Percentiles rank a stretch among this genome's conserved stretches.
Conservation (phyloP, 352 stramenopile genomes). For the Phytopythium ostracodes region DNA sequence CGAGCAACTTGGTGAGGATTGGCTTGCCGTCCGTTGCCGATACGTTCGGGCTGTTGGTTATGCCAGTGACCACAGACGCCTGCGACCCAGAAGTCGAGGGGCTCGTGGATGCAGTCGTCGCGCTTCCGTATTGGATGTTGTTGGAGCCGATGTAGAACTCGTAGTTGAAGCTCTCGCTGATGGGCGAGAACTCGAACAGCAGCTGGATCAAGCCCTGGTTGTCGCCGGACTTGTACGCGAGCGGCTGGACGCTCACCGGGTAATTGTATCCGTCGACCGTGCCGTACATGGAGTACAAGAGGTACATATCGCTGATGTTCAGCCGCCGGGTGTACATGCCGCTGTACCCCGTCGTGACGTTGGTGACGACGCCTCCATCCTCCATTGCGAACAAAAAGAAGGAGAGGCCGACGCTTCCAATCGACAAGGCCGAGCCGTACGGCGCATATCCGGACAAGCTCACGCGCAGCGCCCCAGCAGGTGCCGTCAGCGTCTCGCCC, state of each 20-base stretch:
- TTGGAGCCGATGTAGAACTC: slow-evolving; percentile 9
- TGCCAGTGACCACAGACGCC: not conserved
- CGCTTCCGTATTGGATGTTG: not conserved
- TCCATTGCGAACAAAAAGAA: slow-evolving; percentile 16
- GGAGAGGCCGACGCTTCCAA: not conserved
- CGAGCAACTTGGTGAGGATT: slow-evolving; percentile 12
- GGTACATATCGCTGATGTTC: slow-evolving; percentile 15
- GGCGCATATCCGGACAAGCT: not conserved
- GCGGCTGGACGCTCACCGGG: not conserved
- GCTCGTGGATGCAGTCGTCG: not conserved
- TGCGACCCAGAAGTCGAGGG: too few relatives aligned
- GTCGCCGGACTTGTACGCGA: slow-evolving; percentile 9
- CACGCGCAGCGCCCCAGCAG: not conserved
- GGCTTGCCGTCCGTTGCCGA: slow-evolving; percentile 1
- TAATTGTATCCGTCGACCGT: not conserved
- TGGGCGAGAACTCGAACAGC: not conserved
- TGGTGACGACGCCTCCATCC: slow-evolving; percentile 4
- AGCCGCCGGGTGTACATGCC: not conserved
- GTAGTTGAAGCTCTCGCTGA: not conserved
- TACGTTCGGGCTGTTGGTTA: not conserved
- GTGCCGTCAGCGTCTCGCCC: slow-evolving; percentile 2
- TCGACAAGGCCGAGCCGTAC: not conserved
- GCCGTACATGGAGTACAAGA: slow-evolving; percentile 6
- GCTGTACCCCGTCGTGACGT: not conserved
- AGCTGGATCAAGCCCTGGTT: slow-evolving; percentile 16